phyloP scores from a whole-genome alignment of 352 stramenopile species.

The Pythium scleroteichum region DNA sequence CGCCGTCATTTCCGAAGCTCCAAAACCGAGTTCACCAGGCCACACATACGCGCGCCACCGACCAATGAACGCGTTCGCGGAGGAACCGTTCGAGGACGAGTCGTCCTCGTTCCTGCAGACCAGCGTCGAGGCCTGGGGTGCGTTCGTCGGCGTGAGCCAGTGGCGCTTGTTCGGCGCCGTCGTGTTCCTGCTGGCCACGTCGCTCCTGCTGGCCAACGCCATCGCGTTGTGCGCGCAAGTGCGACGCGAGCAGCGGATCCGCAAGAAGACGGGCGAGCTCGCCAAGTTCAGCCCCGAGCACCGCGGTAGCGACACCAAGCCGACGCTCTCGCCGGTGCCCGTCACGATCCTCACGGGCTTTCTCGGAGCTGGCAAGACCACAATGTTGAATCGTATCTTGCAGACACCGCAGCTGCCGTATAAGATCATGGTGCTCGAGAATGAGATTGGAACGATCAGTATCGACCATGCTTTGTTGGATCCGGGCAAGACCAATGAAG shows the following conservation, averaged over 20 bases:
- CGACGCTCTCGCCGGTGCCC: slow-evolving; percentile 42
- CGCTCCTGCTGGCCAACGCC: slow-evolving; percentile 56
- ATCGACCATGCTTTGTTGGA: slow-evolving; percentile 67
- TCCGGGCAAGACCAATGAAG: slow-evolving; percentile 27
- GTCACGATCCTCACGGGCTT: slow-evolving; percentile 96
- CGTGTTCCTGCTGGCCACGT: slow-evolving; percentile 42
- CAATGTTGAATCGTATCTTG: slow-evolving; percentile 95
- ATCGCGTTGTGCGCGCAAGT: slow-evolving; percentile 70
- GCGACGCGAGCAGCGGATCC: slow-evolving; percentile 58
- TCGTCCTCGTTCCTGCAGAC: background rate
- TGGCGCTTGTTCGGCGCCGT: slow-evolving; percentile 31
- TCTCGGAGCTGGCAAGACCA: slow-evolving; percentile 95
- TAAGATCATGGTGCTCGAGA: slow-evolving; percentile 96
- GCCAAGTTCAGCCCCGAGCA: slow-evolving; percentile 18
- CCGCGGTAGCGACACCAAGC: slow-evolving; percentile 1
- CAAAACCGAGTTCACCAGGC: too few relatives aligned
- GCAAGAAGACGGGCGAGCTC: slow-evolving; percentile 53
- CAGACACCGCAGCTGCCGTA: slow-evolving; percentile 80
- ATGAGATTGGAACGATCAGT: slow-evolving; percentile 65
- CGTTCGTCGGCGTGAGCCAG: slow-evolving; percentile 23
- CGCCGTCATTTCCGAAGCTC: background rate
- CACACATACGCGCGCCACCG: background rate
- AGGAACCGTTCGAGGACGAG: background rate
- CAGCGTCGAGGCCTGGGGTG: background rate
- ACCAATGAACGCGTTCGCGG: background rate